Conservation (phyloP, 2,329 filamentous ascomycete species). For the Trichoderma sp. region DNA sequence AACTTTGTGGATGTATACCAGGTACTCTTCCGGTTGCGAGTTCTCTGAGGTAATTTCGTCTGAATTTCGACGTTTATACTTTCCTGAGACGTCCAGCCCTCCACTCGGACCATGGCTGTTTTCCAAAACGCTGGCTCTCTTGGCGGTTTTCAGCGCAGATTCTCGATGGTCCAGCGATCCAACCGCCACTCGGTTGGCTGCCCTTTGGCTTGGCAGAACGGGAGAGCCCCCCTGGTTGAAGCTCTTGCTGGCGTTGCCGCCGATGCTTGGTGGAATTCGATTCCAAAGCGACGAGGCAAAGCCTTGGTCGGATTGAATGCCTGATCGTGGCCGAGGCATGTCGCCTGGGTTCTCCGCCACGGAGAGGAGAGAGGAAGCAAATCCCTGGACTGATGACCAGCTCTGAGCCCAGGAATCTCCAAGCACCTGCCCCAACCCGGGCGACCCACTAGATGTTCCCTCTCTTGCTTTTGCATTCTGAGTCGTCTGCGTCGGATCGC, state of each 20-base stretch:
- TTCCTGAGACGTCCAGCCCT: conserved; percentile 52
- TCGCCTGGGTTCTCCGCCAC: conserved; percentile 25
- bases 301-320: not conserved
- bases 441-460: conserved; percentile 19
- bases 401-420: conserved; percentile 51
- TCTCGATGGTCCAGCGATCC: conserved; percentile 54
- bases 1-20: conserved; percentile 90
- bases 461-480: not conserved
- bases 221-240: conserved; percentile 47
- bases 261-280: conserved; percentile 23
- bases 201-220: conserved; percentile 40
- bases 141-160: conserved; percentile 52
- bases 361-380: conserved; percentile 46
- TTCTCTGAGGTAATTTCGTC: conserved; percentile 55
- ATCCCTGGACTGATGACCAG: conserved; percentile 55
- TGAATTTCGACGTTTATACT: conserved; percentile 64
- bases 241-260: conserved; percentile 11
- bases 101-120: conserved; percentile 59
- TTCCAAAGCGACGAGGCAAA: conserved; percentile 21
- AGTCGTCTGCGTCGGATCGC: not conserved
- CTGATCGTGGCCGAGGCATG: conserved; percentile 25
- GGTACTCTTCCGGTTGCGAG: conserved; percentile 65
- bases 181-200: conserved; percentile 49
- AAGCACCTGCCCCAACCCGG: conserved; percentile 42
- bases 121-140: conserved; percentile 58